These are phyloP conservation scores for Pyracantha coccinea DNA, from an alignment of 331 rosid genomes.

Conservation along the genomic window DNA sequence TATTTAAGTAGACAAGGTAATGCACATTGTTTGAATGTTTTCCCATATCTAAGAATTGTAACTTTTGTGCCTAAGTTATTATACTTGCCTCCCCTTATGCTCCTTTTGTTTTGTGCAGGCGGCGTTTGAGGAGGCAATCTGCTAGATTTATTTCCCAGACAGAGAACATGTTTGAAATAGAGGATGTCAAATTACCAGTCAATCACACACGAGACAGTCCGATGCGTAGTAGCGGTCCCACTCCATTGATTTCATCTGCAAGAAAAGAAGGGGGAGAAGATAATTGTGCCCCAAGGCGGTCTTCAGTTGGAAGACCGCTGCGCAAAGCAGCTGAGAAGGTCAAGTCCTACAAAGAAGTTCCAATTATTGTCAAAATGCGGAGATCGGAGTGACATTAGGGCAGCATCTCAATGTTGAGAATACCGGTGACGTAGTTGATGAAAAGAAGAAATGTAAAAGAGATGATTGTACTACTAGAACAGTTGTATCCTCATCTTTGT, in stretches of 20 bases:
- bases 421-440: background rate
- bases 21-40: background rate
- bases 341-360: conserved; percentile 58
- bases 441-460: background rate
- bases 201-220: conserved; percentile 4
- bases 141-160: conserved; percentile 30
- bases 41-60: background rate
- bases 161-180: conserved; percentile 59
- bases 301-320: conserved; percentile 63
- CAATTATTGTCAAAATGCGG: conserved; percentile 49
- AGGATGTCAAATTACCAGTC: conserved; percentile 32
- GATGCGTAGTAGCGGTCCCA: background rate
- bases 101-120: conserved; percentile 26
- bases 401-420: background rate
- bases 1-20: no score
- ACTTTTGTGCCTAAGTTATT: background rate
- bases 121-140: conserved; percentile 58
- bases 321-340: conserved; percentile 55
- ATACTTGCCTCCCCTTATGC: background rate
- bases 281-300: conserved; percentile 18
- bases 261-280: conserved; percentile 23
- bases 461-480: background rate
- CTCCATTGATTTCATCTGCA: conserved; percentile 7
- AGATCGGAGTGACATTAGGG: conserved; percentile 31
- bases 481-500: background rate